These are phyloP conservation scores for Coprinopsis marcescibilis DNA, from an alignment of 768 basidiomycete genomes.

Conservation along the genomic window DNA sequence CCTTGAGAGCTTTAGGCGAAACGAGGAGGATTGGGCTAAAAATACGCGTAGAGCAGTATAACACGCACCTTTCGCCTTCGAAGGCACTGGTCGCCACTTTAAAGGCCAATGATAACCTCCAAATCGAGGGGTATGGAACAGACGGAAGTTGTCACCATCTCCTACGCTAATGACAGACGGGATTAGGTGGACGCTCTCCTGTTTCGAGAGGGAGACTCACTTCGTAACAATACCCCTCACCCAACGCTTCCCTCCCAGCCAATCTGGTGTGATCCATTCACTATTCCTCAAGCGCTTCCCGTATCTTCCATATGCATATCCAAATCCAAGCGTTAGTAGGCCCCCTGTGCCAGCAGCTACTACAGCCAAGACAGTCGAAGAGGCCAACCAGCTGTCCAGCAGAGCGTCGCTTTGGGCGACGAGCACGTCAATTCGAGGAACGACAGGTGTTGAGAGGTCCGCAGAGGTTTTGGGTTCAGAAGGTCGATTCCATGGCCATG, in stretches of 20 bases:
- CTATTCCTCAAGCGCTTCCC: conserved; percentile 55
- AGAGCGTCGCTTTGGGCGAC: conserved; percentile 11
- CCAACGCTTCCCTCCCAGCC: conserved; percentile 56
- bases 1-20: conserved; percentile 52
- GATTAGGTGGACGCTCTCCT: not conserved
- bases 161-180: conserved; percentile 50
- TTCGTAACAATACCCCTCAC: conserved; percentile 78
- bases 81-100: conserved; percentile 62
- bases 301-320: conserved; percentile 42
- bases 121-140: conserved; percentile 80
- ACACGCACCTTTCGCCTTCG: conserved; percentile 49
- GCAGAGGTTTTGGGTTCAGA: not conserved
- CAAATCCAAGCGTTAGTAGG: conserved; percentile 26
- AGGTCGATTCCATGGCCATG: not conserved
- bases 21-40: conserved; percentile 1
- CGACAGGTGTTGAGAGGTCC: not conserved
- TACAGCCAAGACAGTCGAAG: conserved; percentile 14
- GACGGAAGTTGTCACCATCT: conserved; percentile 81
- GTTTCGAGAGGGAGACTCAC: conserved; percentile 31
- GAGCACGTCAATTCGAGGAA: not conserved
- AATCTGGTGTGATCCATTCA: conserved; percentile 65
- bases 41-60: not conserved
- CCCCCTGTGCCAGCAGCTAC: conserved; percentile 29
- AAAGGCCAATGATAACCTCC: conserved; percentile 67
- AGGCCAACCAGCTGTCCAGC: conserved; percentile 14